Conservation (phyloP, 176 grass and related monocot genomes). For the Cenchrus americanus region DNA sequence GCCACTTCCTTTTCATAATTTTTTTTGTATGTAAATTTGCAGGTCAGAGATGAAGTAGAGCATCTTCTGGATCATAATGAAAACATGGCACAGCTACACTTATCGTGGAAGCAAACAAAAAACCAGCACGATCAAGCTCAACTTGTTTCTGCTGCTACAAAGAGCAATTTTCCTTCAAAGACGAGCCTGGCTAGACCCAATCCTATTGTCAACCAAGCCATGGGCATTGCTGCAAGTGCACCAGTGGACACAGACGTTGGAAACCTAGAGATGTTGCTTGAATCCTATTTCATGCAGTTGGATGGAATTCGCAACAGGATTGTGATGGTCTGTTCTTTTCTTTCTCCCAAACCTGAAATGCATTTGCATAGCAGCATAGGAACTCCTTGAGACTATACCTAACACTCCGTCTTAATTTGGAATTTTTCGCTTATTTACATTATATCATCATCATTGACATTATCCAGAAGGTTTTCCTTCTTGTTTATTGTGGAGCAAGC, state of each 20-base stretch:
- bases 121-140: conserved; percentile 56
- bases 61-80: conserved; percentile 76
- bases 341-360: neutral
- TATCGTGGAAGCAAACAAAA: conserved; percentile 70
- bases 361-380: neutral
- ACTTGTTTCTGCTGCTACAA: conserved; percentile 37
- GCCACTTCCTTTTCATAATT: neutral
- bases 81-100: conserved; percentile 59
- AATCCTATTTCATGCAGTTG: conserved; percentile 84
- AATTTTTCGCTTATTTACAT: neutral
- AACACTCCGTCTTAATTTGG: neutral
- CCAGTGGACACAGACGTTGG: conserved; percentile 47
- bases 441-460: neutral
- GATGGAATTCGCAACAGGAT: conserved; percentile 70
- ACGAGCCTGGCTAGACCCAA: conserved; percentile 41
- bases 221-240: conserved; percentile 34
- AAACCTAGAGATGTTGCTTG: conserved; percentile 72
- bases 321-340: conserved; percentile 51
- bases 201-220: conserved; percentile 41
- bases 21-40: conserved; percentile 1
- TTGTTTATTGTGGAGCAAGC: neutral
- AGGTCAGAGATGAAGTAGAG: conserved; percentile 79
- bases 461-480: neutral
- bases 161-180: conserved; percentile 42
- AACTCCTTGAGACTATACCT: neutral